Percentiles rank a stretch among this genome's conserved stretches.
These are phyloP conservation scores for Calonectria honghensis DNA, from an alignment of 2,329 filamentous ascomycete species.

Conservation along the genomic window DNA sequence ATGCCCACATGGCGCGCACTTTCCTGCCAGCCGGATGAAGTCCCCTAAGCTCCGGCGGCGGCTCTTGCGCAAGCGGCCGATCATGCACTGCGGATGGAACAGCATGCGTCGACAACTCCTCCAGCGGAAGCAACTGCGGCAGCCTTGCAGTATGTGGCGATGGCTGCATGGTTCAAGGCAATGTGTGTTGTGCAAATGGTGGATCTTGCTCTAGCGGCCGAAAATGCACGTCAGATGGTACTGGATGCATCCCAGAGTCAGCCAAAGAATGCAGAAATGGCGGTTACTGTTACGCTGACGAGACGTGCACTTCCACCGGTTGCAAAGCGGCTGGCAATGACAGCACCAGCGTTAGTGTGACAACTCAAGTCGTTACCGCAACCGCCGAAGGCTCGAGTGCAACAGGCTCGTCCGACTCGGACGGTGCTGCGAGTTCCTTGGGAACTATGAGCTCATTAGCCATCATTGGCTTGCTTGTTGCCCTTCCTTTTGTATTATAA, in stretches of 20 bases:
- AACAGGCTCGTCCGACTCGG: not conserved
- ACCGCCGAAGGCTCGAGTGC: not conserved
- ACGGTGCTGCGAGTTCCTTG: not conserved
- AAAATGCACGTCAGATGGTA: not conserved
- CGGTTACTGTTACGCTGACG: not conserved
- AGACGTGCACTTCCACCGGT: not conserved
- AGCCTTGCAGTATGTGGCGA: not conserved
- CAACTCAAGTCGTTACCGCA: not conserved
- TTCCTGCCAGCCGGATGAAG: not conserved
- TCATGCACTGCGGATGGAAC: too few species aligned
- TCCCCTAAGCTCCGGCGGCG: not conserved
- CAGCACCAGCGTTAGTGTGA: not conserved
- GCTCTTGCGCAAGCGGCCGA: too few species aligned
- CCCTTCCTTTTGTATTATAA: not conserved
- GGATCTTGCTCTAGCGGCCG: not conserved
- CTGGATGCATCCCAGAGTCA: not conserved
- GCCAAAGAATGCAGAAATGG: not conserved
- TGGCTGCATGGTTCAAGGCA: constrained; percentile 7
- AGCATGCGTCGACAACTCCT: not conserved
- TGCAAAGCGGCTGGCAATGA: not conserved
- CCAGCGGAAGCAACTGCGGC: not conserved
- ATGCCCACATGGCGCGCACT: not conserved
- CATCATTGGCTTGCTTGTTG: not conserved
- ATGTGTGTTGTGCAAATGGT: not conserved
- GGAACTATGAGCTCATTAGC: not conserved